These are phyloP conservation scores for Purpureocillium takamizusanense DNA, from an alignment of 2,329 filamentous ascomycete species.

Conservation along the genomic window DNA sequence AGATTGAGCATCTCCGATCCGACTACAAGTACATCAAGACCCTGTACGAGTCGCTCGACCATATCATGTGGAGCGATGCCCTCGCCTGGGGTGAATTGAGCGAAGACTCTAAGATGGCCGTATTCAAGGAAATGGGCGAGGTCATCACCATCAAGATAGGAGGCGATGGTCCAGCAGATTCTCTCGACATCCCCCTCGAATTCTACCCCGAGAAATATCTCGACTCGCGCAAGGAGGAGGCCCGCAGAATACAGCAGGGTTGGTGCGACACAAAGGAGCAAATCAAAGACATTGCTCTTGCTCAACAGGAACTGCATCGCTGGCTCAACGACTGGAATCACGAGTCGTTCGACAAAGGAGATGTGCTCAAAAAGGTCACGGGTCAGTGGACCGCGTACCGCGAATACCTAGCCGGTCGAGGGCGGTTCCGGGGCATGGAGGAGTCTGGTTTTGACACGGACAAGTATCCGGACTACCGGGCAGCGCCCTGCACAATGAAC, in stretches of 20 bases:
- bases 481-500: constrained; percentile 26
- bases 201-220: constrained; percentile 49
- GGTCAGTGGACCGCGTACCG: constrained; percentile 22
- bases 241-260: constrained; percentile 32
- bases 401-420: constrained; percentile 25
- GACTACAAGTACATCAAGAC: constrained; percentile 30
- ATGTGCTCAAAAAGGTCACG: constrained; percentile 18
- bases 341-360: constrained; percentile 17
- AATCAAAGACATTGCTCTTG: constrained; percentile 12
- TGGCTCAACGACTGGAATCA: constrained; percentile 17
- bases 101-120: constrained; percentile 29
- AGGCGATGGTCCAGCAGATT: constrained; percentile 29
- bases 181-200: constrained; percentile 39
- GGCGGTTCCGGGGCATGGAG: constrained; percentile 26
- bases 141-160: constrained; percentile 38
- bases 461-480: constrained; percentile 27
- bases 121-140: constrained; percentile 38
- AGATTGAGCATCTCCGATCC: constrained; percentile 25
- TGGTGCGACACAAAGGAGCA: constrained; percentile 22
- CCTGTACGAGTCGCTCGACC: constrained; percentile 38
- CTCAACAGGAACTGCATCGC: constrained; percentile 17
- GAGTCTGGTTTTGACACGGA: constrained; percentile 27
- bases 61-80: constrained; percentile 37
- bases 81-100: constrained; percentile 25
- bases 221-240: constrained; percentile 32